Percentiles rank a stretch among this genome's conserved stretches.
Evolutionary conservation across 202 grass and related monocot species (phyloP).

Genomic region (Zoysia matrella): DNA sequence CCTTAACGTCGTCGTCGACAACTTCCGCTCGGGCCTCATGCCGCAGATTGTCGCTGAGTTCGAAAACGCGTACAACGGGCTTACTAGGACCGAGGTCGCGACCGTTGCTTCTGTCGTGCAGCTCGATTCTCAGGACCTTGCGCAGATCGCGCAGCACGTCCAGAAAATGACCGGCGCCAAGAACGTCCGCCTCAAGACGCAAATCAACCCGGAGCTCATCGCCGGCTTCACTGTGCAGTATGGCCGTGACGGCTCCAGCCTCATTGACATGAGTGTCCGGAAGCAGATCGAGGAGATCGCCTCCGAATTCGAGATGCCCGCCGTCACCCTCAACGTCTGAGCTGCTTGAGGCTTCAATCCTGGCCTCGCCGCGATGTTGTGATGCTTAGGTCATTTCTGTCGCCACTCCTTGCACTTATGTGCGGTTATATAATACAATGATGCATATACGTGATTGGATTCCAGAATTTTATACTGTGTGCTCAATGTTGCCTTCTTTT

Average conservation of each 20-base stretch:
- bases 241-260: slow-evolving; percentile 63
- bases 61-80: slow-evolving; percentile 73
- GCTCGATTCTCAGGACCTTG: slow-evolving; percentile 83
- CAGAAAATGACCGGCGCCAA: slow-evolving; percentile 73
- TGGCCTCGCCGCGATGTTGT: slow-evolving; percentile 10
- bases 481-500: background rate
- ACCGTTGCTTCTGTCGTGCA: slow-evolving; percentile 80
- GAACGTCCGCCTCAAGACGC: slow-evolving; percentile 89
- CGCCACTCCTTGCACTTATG: background rate
- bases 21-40: slow-evolving; percentile 56
- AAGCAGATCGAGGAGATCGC: slow-evolving; percentile 92
- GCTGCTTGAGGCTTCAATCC: slow-evolving; percentile 1
- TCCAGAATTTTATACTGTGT: slow-evolving; percentile 19
- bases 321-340: slow-evolving; percentile 58
- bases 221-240: slow-evolving; percentile 92
- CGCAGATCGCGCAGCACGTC: slow-evolving; percentile 85
- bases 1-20: slow-evolving; percentile 81
- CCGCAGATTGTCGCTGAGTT: slow-evolving; percentile 80
- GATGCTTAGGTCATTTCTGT: slow-evolving; percentile 39
- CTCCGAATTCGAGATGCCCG: slow-evolving; percentile 64
- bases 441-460: slow-evolving; percentile 24
- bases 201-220: slow-evolving; percentile 72
- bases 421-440: slow-evolving; percentile 29
- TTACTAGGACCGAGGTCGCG: slow-evolving; percentile 81
- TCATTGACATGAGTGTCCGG: slow-evolving; percentile 91